These are phyloP conservation scores for Vinca minor DNA, from an alignment of 257 asterid genomes.

Conservation along the genomic window DNA sequence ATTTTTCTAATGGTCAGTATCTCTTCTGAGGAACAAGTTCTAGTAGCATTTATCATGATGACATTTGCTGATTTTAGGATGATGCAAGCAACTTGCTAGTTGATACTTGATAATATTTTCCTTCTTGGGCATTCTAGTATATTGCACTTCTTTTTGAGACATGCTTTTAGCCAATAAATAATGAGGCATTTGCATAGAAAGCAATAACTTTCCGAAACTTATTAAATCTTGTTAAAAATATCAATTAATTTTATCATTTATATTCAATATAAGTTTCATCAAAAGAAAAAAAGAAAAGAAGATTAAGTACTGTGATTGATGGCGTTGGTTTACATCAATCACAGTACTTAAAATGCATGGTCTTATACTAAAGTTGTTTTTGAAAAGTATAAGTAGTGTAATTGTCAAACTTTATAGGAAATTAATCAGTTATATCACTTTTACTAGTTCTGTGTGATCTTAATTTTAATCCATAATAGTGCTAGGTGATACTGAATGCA, in stretches of 20 bases:
- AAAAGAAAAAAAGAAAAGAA: too few species aligned
- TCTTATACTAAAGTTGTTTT: too few species aligned
- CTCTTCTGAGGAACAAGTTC: neutral
- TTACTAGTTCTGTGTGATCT: too few species aligned
- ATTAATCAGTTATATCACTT: conserved; percentile 1
- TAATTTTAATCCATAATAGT: too few species aligned
- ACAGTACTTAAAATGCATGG: too few species aligned
- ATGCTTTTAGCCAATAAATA: neutral
- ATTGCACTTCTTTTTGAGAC: neutral
- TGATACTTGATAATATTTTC: neutral
- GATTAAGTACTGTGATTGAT: too few species aligned
- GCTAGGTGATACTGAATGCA: too few species aligned
- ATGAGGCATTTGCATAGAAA: neutral
- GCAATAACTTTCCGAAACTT: neutral
- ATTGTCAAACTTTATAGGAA: too few species aligned
- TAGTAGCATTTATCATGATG: neutral
- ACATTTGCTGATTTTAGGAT: neutral
- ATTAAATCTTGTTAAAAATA: neutral
- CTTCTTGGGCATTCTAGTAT: neutral
- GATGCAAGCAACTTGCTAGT: neutral
- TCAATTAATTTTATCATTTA: neutral
- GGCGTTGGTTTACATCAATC: too few species aligned
- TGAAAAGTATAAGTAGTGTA: too few species aligned
- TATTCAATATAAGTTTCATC: too few species aligned
- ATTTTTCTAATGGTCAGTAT: neutral